Evolutionary conservation across 768 basidiomycete genomes (phyloP).

Genomic region (Tricholoma bakamatsutake): DNA sequence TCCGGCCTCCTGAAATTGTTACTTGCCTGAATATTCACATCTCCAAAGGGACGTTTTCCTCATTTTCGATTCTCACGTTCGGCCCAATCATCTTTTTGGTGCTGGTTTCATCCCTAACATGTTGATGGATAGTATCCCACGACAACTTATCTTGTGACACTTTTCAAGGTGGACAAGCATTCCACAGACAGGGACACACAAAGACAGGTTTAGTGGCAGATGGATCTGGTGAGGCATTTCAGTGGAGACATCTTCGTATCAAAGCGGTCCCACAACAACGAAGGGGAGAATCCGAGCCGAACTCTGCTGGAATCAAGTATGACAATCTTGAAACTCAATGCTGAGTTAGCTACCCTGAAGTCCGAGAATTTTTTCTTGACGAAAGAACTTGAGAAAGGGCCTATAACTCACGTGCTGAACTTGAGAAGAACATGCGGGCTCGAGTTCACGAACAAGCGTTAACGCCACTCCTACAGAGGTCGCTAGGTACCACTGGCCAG

Average conservation of each 20-base stretch:
- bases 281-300: constrained; percentile 19
- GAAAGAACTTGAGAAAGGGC: neutral
- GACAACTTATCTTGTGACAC: constrained; percentile 36
- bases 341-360: constrained; percentile 33
- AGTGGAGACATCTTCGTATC: constrained; percentile 53
- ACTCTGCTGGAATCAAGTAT: constrained; percentile 46
- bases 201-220: constrained; percentile 50
- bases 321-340: constrained; percentile 35
- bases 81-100: constrained; percentile 52
- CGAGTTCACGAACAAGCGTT: neutral
- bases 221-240: constrained; percentile 54
- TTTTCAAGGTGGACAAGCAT: constrained; percentile 44
- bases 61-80: constrained; percentile 65
- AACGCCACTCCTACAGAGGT: neutral
- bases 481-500: neutral
- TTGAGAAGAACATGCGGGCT: neutral
- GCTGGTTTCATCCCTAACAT: constrained; percentile 52
- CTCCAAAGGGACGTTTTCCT: constrained; percentile 38
- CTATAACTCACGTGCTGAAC: neutral
- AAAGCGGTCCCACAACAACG: constrained; percentile 15
- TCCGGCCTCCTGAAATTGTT: constrained; percentile 67
- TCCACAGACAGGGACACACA: constrained; percentile 32
- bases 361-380: constrained; percentile 18
- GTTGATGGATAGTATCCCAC: constrained; percentile 36
- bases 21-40: constrained; percentile 38